Evolutionary conservation across 345 rosid species (phyloP), one percentile per base, ranked within the genome.

Genomic region (Lumnitzera racemosa): DNA sequence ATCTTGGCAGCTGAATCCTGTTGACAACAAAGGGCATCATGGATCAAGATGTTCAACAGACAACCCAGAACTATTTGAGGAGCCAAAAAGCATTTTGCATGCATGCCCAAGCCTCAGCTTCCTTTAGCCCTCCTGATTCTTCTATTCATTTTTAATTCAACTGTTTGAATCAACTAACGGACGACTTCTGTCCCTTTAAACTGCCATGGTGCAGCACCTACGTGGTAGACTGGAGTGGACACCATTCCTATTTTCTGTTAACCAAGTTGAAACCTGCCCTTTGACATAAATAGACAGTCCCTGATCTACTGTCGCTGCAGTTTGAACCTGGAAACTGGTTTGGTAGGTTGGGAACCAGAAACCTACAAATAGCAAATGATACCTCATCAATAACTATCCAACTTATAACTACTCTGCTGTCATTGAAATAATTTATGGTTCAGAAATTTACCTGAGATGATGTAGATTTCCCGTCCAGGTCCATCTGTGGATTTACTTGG

Each of bases 291-390:
- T 24, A 43, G 17, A 46, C 47, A 3, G 16, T 15, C 46, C 15
- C 15, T 53, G 29, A 17, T 49, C 82, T 92, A 84, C 56, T 67
- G 79, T 68, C 95, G 82, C 63, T 72, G 86, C 80, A 81, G 73
- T 79, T 78, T 89, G 78, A 89, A 92, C 78, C 91, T 84, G 59
- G 98, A 92, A 61, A 85, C 69, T 8, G 85, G 96, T 72, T 75
- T 87, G 13, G 91, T 75, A 58, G 91, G 81, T 62, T 83, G 82
- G 36, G 82, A 67, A 63, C 48, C 61, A 46, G 80, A 67, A 57
- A 69, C 59, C 94, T 85, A 80, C 72, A 61, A 64, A 47, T 49
- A 71, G 57, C 58, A 70, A 62, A 48, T 16, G 64, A 50, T 36
- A 9, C 43, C 43, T 36, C 7, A 9, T 57, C 15, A 17, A 46